A percentile compares a stretch with the other conserved stretches of the same genome.
Evolutionary conservation across 2,329 filamentous ascomycete species (phyloP).

Genomic region (Arthrobotrys musiformis): DNA sequence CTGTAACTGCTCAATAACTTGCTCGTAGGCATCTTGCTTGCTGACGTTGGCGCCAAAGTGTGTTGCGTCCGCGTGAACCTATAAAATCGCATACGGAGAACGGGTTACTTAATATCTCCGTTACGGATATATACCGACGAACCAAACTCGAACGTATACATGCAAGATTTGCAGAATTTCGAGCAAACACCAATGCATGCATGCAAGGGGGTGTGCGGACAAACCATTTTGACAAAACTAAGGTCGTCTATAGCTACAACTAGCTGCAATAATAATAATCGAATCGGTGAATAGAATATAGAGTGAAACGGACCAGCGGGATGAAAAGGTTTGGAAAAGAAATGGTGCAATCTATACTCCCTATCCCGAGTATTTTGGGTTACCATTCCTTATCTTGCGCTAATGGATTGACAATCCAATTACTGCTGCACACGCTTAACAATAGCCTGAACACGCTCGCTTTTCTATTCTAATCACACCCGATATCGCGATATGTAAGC

Average conservation of each 20-base stretch:
- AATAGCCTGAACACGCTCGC: slow-evolving; percentile 16
- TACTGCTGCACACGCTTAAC: slow-evolving; percentile 19
- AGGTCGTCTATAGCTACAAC: slow-evolving; percentile 2
- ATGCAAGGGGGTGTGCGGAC: not conserved
- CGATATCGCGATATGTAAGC: slow-evolving; percentile 21
- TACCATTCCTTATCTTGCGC: slow-evolving; percentile 18
- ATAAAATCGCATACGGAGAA: too few relatives aligned
- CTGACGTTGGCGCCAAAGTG: slow-evolving; percentile 75
- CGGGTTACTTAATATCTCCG: not conserved
- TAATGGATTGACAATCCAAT: slow-evolving; percentile 16
- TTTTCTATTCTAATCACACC: not conserved
- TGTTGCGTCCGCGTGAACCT: slow-evolving; percentile 83
- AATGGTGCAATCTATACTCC: slow-evolving; percentile 47
- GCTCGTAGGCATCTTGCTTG: slow-evolving; percentile 78
- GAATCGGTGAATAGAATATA: slow-evolving; percentile 6
- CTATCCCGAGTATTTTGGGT: slow-evolving; percentile 7
- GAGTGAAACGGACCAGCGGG: slow-evolving; percentile 1
- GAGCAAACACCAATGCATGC: slow-evolving; percentile 1
- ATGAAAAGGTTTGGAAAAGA: not conserved
- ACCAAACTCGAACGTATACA: too few relatives aligned
- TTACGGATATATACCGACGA: not conserved
- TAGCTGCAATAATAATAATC: not conserved
- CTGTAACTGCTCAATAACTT: slow-evolving; percentile 76
- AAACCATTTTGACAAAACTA: slow-evolving; percentile 28
- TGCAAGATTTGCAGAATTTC: slow-evolving; percentile 1